A percentile compares a stretch with the other conserved stretches of the same genome.
Conservation (phyloP, 192 early-diverging fungal species). For the Gryganskiella cystojenkinii region DNA sequence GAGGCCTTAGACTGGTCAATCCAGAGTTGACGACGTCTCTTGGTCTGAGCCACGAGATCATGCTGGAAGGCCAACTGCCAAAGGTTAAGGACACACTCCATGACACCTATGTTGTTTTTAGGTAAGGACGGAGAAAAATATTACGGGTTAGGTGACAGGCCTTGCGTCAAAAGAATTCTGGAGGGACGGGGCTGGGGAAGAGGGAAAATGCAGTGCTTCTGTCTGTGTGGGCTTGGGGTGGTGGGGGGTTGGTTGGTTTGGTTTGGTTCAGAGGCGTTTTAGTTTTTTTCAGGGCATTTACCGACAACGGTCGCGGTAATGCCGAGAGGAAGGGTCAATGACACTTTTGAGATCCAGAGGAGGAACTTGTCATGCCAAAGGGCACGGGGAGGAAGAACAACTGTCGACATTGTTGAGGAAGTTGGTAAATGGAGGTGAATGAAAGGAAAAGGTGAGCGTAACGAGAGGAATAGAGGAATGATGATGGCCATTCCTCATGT, state of each 20-base stretch:
- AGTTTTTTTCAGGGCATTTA: background rate
- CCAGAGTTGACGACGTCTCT: conserved; percentile 30
- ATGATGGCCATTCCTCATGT: too few species aligned
- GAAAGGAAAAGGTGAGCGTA: background rate
- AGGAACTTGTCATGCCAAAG: conserved; percentile 33
- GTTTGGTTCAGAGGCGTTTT: background rate
- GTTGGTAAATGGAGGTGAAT: background rate
- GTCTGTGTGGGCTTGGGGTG: too few species aligned
- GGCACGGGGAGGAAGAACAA: conserved; percentile 34
- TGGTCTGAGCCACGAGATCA: conserved; percentile 20
- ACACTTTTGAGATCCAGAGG: conserved; percentile 17
- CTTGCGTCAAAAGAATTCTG: background rate
- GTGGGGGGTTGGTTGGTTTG: too few species aligned
- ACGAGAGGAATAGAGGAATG: too few species aligned
- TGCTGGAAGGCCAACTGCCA: conserved; percentile 33
- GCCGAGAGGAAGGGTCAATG: conserved; percentile 20
- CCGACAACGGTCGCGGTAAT: conserved; percentile 37
- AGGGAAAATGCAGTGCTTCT: too few species aligned
- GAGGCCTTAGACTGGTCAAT: conserved; percentile 21
- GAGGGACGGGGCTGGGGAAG: too few species aligned
- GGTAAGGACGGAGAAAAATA: background rate
- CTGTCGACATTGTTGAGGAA: conserved; percentile 6
- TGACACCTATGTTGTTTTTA: conserved; percentile 11
- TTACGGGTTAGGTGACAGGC: background rate
- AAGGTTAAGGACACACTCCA: conserved; percentile 42